A percentile compares a stretch with the other conserved stretches of the same genome.
These are phyloP conservation scores for Cercospora nicotianae DNA, from an alignment of 2,329 filamentous ascomycete genomes.

Conservation along the genomic window DNA sequence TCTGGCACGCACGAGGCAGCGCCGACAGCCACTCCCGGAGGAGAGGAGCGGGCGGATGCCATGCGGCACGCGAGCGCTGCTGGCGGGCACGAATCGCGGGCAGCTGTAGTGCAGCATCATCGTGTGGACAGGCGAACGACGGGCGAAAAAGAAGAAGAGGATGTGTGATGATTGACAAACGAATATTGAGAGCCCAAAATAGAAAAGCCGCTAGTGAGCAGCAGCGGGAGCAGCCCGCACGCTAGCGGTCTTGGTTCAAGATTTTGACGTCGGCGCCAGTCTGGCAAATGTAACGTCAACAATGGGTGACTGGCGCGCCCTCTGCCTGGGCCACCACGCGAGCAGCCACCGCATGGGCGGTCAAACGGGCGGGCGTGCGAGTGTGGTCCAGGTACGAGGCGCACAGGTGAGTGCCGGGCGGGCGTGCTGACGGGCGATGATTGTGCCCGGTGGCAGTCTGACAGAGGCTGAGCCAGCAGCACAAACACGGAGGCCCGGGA, in stretches of 20 bases:
- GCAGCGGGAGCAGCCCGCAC: neutral
- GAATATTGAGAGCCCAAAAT: neutral
- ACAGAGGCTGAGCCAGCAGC: conserved; percentile 11
- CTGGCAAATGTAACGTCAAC: conserved; percentile 1
- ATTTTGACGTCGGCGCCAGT: neutral
- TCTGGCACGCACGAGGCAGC: neutral
- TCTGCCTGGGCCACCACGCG: neutral
- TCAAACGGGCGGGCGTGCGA: neutral
- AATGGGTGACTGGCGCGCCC: neutral
- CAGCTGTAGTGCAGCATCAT: neutral
- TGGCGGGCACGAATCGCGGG: neutral
- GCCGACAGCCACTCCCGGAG: neutral
- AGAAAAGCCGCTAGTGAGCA: neutral
- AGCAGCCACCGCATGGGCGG: neutral
- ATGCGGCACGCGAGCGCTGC: neutral
- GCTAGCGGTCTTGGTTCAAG: neutral
- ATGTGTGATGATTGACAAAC: neutral
- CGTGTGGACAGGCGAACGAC: neutral
- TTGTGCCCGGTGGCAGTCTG: neutral
- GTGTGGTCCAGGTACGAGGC: neutral
- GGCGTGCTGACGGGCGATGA: neutral
- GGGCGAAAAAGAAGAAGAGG: neutral
- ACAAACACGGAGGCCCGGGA: conserved; percentile 8
- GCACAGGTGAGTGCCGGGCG: neutral
- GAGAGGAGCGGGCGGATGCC: neutral